A percentile compares a stretch with the other conserved stretches of the same genome.
Conservation (phyloP, 2,329 filamentous ascomycete species). For the Pestalotiopsis sp. region DNA sequence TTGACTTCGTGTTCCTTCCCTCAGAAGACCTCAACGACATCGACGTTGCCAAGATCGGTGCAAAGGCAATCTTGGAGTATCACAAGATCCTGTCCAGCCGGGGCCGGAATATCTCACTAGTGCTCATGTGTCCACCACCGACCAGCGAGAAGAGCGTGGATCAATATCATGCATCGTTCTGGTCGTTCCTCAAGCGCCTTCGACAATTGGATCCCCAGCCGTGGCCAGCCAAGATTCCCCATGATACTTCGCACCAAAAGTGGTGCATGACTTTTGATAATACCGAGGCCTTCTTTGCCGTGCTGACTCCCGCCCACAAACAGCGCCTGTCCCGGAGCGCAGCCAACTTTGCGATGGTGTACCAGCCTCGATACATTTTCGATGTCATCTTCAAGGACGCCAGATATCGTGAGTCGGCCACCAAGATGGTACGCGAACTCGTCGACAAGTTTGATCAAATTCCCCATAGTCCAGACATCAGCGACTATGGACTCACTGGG, state of each 20-base stretch:
- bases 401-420: neutral
- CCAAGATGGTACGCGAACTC: neutral
- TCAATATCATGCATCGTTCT: neutral
- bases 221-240: neutral
- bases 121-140: neutral
- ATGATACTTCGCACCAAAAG: conserved; percentile 1
- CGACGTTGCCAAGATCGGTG: neutral
- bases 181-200: conserved; percentile 2
- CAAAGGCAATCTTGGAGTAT: conserved; percentile 2
- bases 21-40: neutral
- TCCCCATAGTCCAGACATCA: neutral
- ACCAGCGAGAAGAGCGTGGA: neutral
- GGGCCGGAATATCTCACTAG: neutral
- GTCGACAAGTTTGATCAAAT: neutral
- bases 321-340: neutral
- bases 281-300: neutral
- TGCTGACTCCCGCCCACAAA: neutral
- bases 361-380: conserved; percentile 1
- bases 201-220: neutral
- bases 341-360: neutral
- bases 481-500: neutral
- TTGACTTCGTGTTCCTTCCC: neutral
- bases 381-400: conserved; percentile 5
- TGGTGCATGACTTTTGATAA: conserved; percentile 6
- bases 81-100: neutral